Evolutionary conservation across 2,329 filamentous ascomycete genomes (phyloP).

Genomic region (Phoma sp.): DNA sequence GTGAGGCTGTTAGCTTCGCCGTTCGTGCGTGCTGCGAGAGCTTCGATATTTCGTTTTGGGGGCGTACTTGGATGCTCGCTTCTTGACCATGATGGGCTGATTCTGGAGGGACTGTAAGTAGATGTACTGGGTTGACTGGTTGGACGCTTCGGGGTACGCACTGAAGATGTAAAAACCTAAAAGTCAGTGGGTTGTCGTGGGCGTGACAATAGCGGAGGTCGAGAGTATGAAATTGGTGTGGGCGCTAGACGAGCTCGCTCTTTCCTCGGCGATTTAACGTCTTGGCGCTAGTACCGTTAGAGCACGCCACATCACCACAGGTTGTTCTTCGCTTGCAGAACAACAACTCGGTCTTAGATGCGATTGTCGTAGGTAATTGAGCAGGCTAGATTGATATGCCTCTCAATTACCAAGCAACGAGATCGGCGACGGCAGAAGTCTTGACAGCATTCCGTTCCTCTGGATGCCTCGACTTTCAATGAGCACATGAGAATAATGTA

Average conservation of each 20-base stretch:
- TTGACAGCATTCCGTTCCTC: too few relatives aligned
- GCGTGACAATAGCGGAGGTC: constrained; percentile 31
- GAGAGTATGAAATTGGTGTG: constrained; percentile 6
- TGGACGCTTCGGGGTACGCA: constrained; percentile 28
- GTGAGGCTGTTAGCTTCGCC: constrained; percentile 47
- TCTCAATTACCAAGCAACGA: too few relatives aligned
- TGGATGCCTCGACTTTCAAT: too few relatives aligned
- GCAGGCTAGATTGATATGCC: too few relatives aligned
- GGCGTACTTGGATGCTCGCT: constrained; percentile 75
- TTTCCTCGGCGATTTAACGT: neutral
- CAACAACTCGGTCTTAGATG: too few relatives aligned
- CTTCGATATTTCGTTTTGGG: constrained; percentile 16
- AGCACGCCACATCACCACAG: neutral
- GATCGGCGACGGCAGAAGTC: too few relatives aligned
- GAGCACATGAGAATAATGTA: too few relatives aligned
- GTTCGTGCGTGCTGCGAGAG: constrained; percentile 12
- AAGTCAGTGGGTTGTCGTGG: constrained; percentile 45
- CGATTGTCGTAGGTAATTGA: too few relatives aligned
- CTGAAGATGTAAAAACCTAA: constrained; percentile 46
- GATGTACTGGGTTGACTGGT: neutral
- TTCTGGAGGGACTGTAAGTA: constrained; percentile 44
- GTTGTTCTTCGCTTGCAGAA: neutral
- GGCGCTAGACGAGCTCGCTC: neutral
- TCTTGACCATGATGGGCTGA: constrained; percentile 74
- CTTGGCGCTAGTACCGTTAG: neutral